These are phyloP conservation scores for Hamigera avellanea DNA, from an alignment of 495 filamentous ascomycete species.

Conservation along the genomic window DNA sequence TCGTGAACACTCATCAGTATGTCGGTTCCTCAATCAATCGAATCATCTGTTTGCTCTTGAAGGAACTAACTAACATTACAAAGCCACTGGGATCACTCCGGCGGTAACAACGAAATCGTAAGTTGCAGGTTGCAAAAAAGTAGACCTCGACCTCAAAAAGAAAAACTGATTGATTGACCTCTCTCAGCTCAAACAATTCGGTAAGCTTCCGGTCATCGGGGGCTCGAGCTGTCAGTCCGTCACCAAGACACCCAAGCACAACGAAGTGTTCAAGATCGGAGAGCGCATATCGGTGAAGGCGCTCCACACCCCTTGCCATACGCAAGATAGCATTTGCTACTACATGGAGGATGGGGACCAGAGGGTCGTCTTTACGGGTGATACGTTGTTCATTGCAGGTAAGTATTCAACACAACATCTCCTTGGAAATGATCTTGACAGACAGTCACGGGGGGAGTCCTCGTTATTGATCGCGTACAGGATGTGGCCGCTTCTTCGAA, in stretches of 20 bases:
- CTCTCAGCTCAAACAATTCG: conserved; percentile 54
- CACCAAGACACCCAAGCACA: conserved; percentile 60
- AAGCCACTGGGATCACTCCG: conserved; percentile 92
- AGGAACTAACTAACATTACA: conserved; percentile 2
- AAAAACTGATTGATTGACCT: not conserved
- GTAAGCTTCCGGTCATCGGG: conserved; percentile 63
- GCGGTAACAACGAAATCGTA: conserved; percentile 77
- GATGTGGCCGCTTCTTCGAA: conserved; percentile 96
- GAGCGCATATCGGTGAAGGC: conserved; percentile 70
- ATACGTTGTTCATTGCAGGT: conserved; percentile 94
- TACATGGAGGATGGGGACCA: conserved; percentile 72
- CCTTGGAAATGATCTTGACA: too few species aligned
- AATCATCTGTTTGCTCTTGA: not conserved
- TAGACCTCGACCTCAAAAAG: not conserved
- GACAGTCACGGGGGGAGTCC: too few species aligned
- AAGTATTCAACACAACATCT: too few species aligned
- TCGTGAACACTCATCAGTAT: conserved; percentile 96
- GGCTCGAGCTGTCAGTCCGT: conserved; percentile 79
- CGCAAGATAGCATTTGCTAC: conserved; percentile 95
- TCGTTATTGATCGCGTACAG: conserved; percentile 27
- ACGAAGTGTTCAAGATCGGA: conserved; percentile 72
- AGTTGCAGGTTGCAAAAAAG: conserved; percentile 5
- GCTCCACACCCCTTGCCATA: conserved; percentile 95
- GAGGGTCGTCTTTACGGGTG: conserved; percentile 84
- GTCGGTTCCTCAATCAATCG: conserved; percentile 15